Evolutionary conservation across 2,329 filamentous ascomycete genomes (phyloP), one percentile per base, ranked within the genome.

Genomic region (Diaporthe citrichinensis): DNA sequence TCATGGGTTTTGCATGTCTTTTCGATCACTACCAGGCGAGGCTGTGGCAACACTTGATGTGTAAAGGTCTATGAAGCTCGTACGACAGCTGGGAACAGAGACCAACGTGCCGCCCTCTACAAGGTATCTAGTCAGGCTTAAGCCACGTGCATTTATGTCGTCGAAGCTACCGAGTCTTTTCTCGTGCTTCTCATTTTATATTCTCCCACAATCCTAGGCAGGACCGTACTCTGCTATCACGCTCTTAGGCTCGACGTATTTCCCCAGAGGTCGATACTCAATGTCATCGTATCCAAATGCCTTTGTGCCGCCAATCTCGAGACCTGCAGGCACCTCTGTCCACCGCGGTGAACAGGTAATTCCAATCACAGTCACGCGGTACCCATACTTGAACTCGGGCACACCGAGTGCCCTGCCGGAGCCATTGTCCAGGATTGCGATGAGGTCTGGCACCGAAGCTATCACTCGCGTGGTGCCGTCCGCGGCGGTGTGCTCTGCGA

Each of bases 261-360:
- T 84, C 0, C 89, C 89, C 46, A 90, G 74, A 0, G 89, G 84
- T 76, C 84, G 86, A 76, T 90, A 90, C 65, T 85, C 82, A 34
- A 90, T 74, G 20, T 67, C 44, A 36, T 79, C 71, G 75, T 89
- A 83, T 5, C 82, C 82, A 71, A 85, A 81, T 1, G 82, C 82
- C 55, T 80, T 80, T 4, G 81, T 85, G 0, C 87, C 87, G 14
- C 87, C 87, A 49, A 88, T 87, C 65, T 88, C 86, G 3, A 88
- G 77, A 2, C 88, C 90, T 31, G 83, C 81, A 20, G 83, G 79
- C 3, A 87, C 88, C 53, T 86, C 84, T 0, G 86, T 89, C 89
- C 89, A 91, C 53, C 86, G 83, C 9, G 88, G 88, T 58, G 87
- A 89, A 73, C 88, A 88, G 0, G 88, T 87, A 39, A 91, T 88